A percentile compares a stretch with the other conserved stretches of the same genome.
Conservation (phyloP, 2,329 filamentous ascomycete genomes). For the Fusarium sp. region DNA sequence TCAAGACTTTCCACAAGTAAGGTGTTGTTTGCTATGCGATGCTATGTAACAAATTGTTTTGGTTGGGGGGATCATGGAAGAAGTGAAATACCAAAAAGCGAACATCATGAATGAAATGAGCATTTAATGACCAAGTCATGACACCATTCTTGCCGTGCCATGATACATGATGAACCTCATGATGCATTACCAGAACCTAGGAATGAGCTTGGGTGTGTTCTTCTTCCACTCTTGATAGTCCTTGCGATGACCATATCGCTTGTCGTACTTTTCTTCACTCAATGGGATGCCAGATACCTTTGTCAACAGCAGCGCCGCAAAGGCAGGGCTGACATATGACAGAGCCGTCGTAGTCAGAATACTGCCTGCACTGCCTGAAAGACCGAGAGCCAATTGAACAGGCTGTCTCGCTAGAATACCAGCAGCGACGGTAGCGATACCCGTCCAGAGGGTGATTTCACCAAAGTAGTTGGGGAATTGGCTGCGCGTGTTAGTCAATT, state of each 20-base stretch:
- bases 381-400: slow-evolving; percentile 68
- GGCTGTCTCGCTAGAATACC: slow-evolving; percentile 67
- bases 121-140: slow-evolving; percentile 42
- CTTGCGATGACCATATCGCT: slow-evolving; percentile 70
- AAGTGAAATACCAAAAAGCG: slow-evolving; percentile 38
- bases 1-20: slow-evolving; percentile 80
- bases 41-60: slow-evolving; percentile 13
- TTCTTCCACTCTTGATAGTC: slow-evolving; percentile 77
- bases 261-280: slow-evolving; percentile 77
- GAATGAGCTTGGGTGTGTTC: slow-evolving; percentile 73
- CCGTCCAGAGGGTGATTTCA: slow-evolving; percentile 77
- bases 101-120: slow-evolving; percentile 40
- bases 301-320: slow-evolving; percentile 71
- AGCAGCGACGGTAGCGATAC: slow-evolving; percentile 70
- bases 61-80: slow-evolving; percentile 35
- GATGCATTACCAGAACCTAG: slow-evolving; percentile 61
- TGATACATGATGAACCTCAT: slow-evolving; percentile 32
- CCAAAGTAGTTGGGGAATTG: slow-evolving; percentile 80
- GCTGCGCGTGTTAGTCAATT: slow-evolving; percentile 36
- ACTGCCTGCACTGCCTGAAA: slow-evolving; percentile 56
- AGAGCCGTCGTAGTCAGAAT: slow-evolving; percentile 52
- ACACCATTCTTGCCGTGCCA: slow-evolving; percentile 14
- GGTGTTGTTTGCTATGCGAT: neutral
- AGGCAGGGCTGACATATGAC: slow-evolving; percentile 71
- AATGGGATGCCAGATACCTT: slow-evolving; percentile 74